phyloP scores from a whole-genome alignment of 108 stramenopile species.

The Cyclostephanos invisitatus region DNA sequence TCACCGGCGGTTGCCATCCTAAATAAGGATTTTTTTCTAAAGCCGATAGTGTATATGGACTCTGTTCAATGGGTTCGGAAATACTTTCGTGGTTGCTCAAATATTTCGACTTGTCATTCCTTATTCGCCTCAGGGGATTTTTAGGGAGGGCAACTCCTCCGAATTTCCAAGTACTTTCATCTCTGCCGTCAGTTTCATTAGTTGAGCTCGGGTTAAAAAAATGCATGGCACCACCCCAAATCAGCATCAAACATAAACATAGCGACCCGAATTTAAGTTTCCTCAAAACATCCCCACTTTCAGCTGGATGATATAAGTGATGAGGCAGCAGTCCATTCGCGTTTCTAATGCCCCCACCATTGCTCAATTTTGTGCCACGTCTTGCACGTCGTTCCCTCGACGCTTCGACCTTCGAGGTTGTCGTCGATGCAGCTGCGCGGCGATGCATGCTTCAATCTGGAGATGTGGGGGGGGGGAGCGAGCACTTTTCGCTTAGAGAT shows the following conservation, averaged over 20 bases:
- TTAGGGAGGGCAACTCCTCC: slow-evolving; percentile 13
- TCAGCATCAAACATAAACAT: slow-evolving; percentile 7
- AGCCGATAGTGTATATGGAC: slow-evolving; percentile 38
- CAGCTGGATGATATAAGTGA: slow-evolving; percentile 3
- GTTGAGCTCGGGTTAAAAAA: slow-evolving; percentile 20
- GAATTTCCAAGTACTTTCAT: background rate
- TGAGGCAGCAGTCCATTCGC: slow-evolving; percentile 11
- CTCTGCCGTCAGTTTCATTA: background rate
- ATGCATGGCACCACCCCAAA: slow-evolving; percentile 38
- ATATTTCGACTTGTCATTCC: slow-evolving; percentile 20
- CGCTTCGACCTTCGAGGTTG: slow-evolving; percentile 42
- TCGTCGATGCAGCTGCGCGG: slow-evolving; percentile 31
- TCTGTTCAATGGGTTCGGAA: background rate
- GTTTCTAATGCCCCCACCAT: slow-evolving; percentile 18
- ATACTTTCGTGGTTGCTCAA: background rate
- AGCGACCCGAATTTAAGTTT: slow-evolving; percentile 17
- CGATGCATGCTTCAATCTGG: slow-evolving; percentile 28
- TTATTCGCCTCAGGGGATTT: slow-evolving; percentile 25
- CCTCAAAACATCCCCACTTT: slow-evolving; percentile 7
- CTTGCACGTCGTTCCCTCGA: slow-evolving; percentile 47
- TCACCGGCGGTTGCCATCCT: slow-evolving; percentile 65
- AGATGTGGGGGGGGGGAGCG: too few relatives aligned
- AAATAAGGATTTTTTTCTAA: slow-evolving; percentile 53
- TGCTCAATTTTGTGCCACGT: slow-evolving; percentile 21
- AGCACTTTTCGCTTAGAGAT: too few relatives aligned